Evolutionary conservation across 345 rosid genomes (phyloP).

Genomic region (Isatis tinctoria): DNA sequence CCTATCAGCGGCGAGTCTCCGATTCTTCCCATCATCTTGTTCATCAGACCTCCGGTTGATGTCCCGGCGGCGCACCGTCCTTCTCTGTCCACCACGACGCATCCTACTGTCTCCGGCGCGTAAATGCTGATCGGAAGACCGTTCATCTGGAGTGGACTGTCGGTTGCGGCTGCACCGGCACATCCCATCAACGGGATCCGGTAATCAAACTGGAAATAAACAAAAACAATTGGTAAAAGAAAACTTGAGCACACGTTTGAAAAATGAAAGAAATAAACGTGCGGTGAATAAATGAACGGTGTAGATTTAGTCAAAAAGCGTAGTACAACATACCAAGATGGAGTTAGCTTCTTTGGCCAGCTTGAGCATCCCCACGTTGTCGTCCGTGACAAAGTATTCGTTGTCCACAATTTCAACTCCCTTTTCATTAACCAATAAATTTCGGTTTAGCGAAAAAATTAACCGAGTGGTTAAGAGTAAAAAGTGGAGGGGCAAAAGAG

Average conservation of each 20-base stretch:
- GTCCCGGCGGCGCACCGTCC: constrained; percentile 93
- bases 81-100: constrained; percentile 79
- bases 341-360: constrained; percentile 88
- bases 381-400: constrained; percentile 77
- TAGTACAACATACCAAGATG: constrained; percentile 53
- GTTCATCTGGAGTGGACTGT: constrained; percentile 63
- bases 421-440: constrained; percentile 29
- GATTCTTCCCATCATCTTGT: constrained; percentile 80
- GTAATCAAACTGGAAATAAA: constrained; percentile 69
- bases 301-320: not conserved
- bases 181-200: constrained; percentile 58
- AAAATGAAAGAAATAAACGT: not conserved
- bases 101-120: constrained; percentile 93
- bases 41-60: constrained; percentile 94
- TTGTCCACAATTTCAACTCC: constrained; percentile 83
- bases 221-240: not conserved
- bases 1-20: constrained; percentile 99
- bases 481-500: constrained; percentile 13
- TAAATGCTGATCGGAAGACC: constrained; percentile 89
- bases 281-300: constrained; percentile 14
- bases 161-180: constrained; percentile 56
- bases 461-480: constrained; percentile 11
- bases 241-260: not conserved
- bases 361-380: constrained; percentile 83
- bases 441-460: not conserved